These are phyloP conservation scores for Cyamopsis tetragonoloba DNA, from an alignment of 306 rosid species.

Conservation along the genomic window DNA sequence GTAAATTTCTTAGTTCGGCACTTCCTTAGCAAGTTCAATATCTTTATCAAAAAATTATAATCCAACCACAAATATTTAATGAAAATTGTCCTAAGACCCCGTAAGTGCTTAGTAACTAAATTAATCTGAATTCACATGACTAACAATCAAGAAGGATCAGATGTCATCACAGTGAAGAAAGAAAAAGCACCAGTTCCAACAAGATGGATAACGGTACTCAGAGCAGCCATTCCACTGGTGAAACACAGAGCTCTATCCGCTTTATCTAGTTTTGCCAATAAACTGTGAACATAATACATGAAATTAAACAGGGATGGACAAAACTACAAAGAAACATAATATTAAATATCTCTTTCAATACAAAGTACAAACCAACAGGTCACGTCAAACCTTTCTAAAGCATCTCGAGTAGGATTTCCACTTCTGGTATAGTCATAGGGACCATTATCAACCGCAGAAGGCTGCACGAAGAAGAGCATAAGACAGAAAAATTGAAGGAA, in stretches of 20 bases:
- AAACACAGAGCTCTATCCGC: slow-evolving; percentile 93
- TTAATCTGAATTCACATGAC: not conserved
- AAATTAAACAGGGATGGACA: slow-evolving; percentile 16
- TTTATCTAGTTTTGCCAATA: slow-evolving; percentile 80
- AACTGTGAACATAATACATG: slow-evolving; percentile 44
- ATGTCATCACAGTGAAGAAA: slow-evolving; percentile 19
- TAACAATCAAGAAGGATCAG: slow-evolving; percentile 7
- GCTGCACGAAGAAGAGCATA: slow-evolving; percentile 47
- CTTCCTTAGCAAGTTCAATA: not conserved
- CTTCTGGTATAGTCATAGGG: slow-evolving; percentile 91
- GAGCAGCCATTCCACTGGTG: slow-evolving; percentile 98
- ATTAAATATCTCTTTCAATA: slow-evolving; percentile 4
- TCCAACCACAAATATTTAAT: not conserved
- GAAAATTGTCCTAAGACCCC: not conserved
- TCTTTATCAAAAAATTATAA: not conserved
- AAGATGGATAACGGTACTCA: slow-evolving; percentile 77
- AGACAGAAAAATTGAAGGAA: slow-evolving; percentile 1
- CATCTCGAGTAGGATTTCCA: slow-evolving; percentile 93
- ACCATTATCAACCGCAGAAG: slow-evolving; percentile 81
- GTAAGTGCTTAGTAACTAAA: not conserved
- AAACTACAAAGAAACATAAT: slow-evolving; percentile 20
- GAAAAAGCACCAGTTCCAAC: slow-evolving; percentile 60
- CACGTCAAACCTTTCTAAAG: slow-evolving; percentile 62
- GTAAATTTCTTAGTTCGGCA: not conserved
- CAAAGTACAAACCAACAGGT: slow-evolving; percentile 12